Evolutionary conservation across 441 rosid species (phyloP).

Genomic region (Erysimum pusillum): DNA sequence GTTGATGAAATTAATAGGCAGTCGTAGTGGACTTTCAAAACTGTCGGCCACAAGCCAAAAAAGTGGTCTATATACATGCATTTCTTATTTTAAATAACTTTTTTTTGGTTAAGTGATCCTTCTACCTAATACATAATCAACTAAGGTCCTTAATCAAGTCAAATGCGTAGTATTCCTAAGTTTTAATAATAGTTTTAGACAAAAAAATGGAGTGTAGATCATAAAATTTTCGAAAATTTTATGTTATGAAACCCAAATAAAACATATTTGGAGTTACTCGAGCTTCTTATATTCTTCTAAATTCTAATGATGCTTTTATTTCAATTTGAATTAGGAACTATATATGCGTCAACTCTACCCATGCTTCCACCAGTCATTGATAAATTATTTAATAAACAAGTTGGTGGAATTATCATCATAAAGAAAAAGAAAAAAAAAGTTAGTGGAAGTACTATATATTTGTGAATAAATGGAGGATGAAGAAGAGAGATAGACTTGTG

Average conservation of each 20-base stretch:
- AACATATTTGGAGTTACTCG: neutral
- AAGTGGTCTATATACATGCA: neutral
- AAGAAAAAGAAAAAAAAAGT: neutral
- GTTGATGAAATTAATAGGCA: slow-evolving; percentile 1
- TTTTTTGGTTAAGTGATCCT: too few relatives aligned
- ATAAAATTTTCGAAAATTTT: neutral
- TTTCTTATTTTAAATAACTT: too few relatives aligned
- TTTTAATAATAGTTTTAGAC: neutral
- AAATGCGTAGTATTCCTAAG: neutral
- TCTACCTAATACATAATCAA: neutral
- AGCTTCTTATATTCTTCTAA: neutral
- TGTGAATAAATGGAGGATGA: neutral
- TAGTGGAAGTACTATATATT: neutral
- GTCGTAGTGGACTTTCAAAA: neutral
- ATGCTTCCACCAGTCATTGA: neutral
- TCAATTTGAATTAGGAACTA: neutral
- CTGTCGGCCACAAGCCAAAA: neutral
- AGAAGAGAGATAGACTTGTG: neutral
- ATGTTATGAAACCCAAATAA: neutral
- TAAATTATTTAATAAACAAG: neutral
- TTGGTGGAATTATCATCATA: neutral
- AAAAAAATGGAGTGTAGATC: neutral
- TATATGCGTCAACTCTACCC: neutral
- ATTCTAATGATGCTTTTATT: neutral
- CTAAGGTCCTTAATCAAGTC: neutral